These are phyloP conservation scores for Kuraishia molischiana DNA, from an alignment of 805 yeast genomes.

Conservation along the genomic window DNA sequence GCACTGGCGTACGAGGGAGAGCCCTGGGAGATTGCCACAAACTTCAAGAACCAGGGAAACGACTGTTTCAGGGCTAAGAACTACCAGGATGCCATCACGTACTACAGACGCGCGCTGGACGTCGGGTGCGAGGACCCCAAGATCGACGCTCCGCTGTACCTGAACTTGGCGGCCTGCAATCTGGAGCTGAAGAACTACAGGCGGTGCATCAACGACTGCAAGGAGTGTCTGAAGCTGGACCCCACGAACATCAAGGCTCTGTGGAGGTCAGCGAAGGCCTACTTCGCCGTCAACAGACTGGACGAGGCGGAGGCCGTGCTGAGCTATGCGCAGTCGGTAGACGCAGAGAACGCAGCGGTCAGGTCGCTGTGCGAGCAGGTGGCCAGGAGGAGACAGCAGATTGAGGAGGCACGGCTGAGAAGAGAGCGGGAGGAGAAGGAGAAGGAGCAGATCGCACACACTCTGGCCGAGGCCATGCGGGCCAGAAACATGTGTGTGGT, in stretches of 20 bases:
- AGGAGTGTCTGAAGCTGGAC: constrained; percentile 53
- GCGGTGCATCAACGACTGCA: constrained; percentile 79
- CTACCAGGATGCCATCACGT: constrained; percentile 67
- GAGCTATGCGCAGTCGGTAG: constrained; percentile 55
- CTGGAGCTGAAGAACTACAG: constrained; percentile 79
- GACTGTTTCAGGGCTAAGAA: constrained; percentile 67
- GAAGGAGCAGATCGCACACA: constrained; percentile 28
- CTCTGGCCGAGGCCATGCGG: constrained; percentile 48
- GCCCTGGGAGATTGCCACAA: constrained; percentile 83
- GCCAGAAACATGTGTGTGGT: constrained; percentile 47
- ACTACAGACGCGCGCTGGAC: constrained; percentile 72
- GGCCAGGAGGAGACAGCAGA: constrained; percentile 14
- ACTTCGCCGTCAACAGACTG: constrained; percentile 50
- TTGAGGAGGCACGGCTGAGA: constrained; percentile 17
- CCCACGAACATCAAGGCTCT: constrained; percentile 75
- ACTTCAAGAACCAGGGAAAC: constrained; percentile 90
- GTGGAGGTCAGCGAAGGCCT: constrained; percentile 78
- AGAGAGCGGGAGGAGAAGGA: constrained; percentile 26
- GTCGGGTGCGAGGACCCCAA: constrained; percentile 48
- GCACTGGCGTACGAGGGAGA: constrained; percentile 94
- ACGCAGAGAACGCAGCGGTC: constrained; percentile 49
- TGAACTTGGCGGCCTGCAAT: constrained; percentile 89
- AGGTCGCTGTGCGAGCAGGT: constrained; percentile 32
- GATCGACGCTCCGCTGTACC: constrained; percentile 52
- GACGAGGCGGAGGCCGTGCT: constrained; percentile 67